Conservation (phyloP, 2,329 filamentous ascomycete species). For the Cladosporium sp. region DNA sequence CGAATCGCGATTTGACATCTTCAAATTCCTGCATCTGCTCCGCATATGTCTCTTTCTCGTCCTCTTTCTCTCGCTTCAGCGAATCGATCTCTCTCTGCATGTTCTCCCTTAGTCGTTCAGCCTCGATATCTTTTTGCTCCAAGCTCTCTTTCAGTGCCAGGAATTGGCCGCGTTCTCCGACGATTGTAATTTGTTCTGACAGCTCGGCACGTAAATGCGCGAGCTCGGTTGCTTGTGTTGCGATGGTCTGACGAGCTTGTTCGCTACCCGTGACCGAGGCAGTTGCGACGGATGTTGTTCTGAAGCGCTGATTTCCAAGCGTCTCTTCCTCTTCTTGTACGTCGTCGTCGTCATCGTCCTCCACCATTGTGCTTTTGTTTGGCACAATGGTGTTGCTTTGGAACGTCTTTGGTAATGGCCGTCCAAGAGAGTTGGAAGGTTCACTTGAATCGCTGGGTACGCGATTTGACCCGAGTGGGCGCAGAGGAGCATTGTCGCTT, state of each 20-base stretch:
- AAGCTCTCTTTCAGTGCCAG: slow-evolving; percentile 65
- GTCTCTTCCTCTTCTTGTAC: slow-evolving; percentile 34
- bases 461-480: slow-evolving; percentile 12
- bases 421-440: slow-evolving; percentile 49
- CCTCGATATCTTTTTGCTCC: slow-evolving; percentile 39
- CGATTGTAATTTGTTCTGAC: slow-evolving; percentile 15
- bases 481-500: slow-evolving; percentile 7
- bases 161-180: slow-evolving; percentile 30
- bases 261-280: slow-evolving; percentile 24
- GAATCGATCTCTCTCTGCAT: slow-evolving; percentile 77
- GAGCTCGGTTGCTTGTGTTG: slow-evolving; percentile 79
- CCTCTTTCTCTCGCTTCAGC: slow-evolving; percentile 52
- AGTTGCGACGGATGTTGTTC: slow-evolving; percentile 3
- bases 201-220: slow-evolving; percentile 33
- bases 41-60: slow-evolving; percentile 27
- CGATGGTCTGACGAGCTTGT: slow-evolving; percentile 67
- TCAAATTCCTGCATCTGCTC: slow-evolving; percentile 29
- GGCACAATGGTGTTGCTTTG: slow-evolving; percentile 96
- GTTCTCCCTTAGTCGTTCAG: slow-evolving; percentile 72
- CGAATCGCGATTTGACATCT: slow-evolving; percentile 24
- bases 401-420: slow-evolving; percentile 83
- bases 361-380: slow-evolving; percentile 96
- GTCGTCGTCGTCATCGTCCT: slow-evolving; percentile 71
- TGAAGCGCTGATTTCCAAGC: slow-evolving; percentile 12
- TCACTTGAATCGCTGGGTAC: slow-evolving; percentile 42